These are phyloP conservation scores for Durotheca rogersii DNA, from an alignment of 495 filamentous ascomycete genomes.

Conservation along the genomic window DNA sequence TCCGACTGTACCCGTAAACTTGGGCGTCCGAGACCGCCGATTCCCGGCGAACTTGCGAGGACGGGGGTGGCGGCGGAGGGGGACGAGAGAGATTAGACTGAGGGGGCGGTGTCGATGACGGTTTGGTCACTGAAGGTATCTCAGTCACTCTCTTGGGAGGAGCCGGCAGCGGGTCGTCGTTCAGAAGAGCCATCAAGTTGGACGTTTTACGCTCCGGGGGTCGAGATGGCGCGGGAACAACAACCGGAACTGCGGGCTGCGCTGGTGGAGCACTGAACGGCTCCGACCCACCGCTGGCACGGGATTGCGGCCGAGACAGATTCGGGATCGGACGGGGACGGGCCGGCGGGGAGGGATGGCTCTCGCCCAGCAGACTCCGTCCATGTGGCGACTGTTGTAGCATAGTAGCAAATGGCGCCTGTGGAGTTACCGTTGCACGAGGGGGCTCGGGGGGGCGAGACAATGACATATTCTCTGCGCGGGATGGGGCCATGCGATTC, in stretches of 20 bases:
- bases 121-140: conserved; percentile 36
- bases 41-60: conserved; percentile 41
- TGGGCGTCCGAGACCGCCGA: conserved; percentile 29
- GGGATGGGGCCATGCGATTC: conserved; percentile 35
- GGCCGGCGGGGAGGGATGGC: conserved; percentile 35
- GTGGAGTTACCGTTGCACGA: conserved; percentile 37
- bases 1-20: conserved; percentile 41
- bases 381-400: conserved; percentile 34
- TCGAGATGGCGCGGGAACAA: conserved; percentile 34
- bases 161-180: conserved; percentile 48
- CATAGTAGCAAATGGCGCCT: conserved; percentile 34
- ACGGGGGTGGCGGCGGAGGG: conserved; percentile 36
- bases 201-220: conserved; percentile 47
- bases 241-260: conserved; percentile 36
- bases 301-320: conserved; percentile 36
- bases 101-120: conserved; percentile 49
- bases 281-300: conserved; percentile 38
- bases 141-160: conserved; percentile 44
- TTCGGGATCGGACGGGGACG: conserved; percentile 34
- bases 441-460: conserved; percentile 46
- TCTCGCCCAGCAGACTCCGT: conserved; percentile 37
- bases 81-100: conserved; percentile 41
- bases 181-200: conserved; percentile 52
- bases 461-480: conserved; percentile 41
- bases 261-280: conserved; percentile 38